Base-by-base conservation (phyloP, 2,329 filamentous ascomycete species). In the Eurotiales sp. region DNA sequence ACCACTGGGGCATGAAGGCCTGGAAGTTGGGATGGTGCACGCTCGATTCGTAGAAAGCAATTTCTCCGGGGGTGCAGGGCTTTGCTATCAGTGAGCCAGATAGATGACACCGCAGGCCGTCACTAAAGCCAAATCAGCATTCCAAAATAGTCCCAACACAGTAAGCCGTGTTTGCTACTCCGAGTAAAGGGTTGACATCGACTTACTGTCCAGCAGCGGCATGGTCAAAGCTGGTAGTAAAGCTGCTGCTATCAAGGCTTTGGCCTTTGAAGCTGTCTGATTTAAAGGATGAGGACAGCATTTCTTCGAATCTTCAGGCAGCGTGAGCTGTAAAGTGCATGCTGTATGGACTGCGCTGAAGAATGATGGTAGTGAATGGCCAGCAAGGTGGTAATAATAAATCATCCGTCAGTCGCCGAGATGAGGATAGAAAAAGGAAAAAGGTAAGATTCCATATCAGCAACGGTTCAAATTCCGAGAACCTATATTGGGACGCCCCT, bases 1-100 rank as follows among this genome's bases (percentile, higher is more conserved):
- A 83, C 71, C 85, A 97, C 4, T 83, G 79, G 41, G 93, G 92
- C 78, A 97, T 92, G 61, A 92, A 81, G 21, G 85, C 81, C 46
- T 84, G 81, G 62, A 97, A 89, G 2, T 85, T 82, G 25, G 84
- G 82, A 64, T 95, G 86, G 19, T 78, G 72, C 29, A 80, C 71
- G 19, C 52, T 85, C 34, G 83, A 82, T 67, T 96, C 83, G 77
- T 99, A 99, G 70, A 99, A 99, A 40, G 84, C 79, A 61, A 97
- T 83, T 73, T 99, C 93, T 57, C 84, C 79, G 56, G 83, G 74
- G 0, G 88, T 95, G 70, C 92, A 97, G 15, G 93, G 93, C 72
- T 99, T 99, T 66, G 96, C 89, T 67, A 99, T 88, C 29, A 97
- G 77, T 57, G 87, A 83, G 66, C 93, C 93, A 48, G 88, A 84